Percentiles rank a stretch among this genome's conserved stretches.
phyloP scores from a whole-genome alignment of 1,284 basidiomycete genomes.

The Leccinum olivaceoglutinosum region DNA sequence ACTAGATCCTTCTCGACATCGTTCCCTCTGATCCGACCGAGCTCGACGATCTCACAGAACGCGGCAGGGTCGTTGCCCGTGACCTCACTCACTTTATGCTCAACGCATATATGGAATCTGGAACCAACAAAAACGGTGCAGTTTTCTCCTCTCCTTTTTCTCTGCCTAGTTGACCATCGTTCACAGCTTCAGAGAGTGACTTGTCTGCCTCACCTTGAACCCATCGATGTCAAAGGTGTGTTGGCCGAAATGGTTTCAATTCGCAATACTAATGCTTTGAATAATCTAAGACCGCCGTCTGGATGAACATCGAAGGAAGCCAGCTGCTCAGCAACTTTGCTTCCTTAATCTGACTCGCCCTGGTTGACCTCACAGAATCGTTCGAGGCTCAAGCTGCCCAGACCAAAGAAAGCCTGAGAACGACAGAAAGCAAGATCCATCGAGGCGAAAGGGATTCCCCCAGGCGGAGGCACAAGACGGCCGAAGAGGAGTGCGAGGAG shows the following conservation, averaged over 20 bases:
- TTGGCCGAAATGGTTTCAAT: slow-evolving; percentile 45
- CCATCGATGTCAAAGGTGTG: slow-evolving; percentile 39
- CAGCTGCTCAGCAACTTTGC: slow-evolving; percentile 55
- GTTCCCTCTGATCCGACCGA: slow-evolving; percentile 38
- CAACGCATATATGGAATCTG: slow-evolving; percentile 47
- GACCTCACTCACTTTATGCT: slow-evolving; percentile 37
- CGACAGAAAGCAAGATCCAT: slow-evolving; percentile 51
- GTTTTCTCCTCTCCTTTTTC: slow-evolving; percentile 6
- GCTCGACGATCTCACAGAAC: slow-evolving; percentile 42
- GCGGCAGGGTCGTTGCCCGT: slow-evolving; percentile 45
- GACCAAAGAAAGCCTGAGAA: slow-evolving; percentile 48
- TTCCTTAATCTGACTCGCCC: slow-evolving; percentile 54
- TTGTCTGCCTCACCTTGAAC: slow-evolving; percentile 30
- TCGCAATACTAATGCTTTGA: slow-evolving; percentile 36
- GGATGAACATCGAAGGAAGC: slow-evolving; percentile 48
- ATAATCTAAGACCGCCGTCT: slow-evolving; percentile 43
- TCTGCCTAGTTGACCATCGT: slow-evolving; percentile 1
- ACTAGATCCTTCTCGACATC: slow-evolving; percentile 43
- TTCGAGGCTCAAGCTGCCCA: slow-evolving; percentile 44
- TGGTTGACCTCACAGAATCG: slow-evolving; percentile 58
- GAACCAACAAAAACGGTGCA: slow-evolving; percentile 49
- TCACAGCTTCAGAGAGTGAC: slow-evolving; percentile 46
- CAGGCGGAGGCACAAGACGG: slow-evolving; percentile 45
- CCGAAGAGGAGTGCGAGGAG: slow-evolving; percentile 35
- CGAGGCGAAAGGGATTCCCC: slow-evolving; percentile 51